Conservation (phyloP, 495 filamentous ascomycete genomes). For the Xylaria telfairii region DNA sequence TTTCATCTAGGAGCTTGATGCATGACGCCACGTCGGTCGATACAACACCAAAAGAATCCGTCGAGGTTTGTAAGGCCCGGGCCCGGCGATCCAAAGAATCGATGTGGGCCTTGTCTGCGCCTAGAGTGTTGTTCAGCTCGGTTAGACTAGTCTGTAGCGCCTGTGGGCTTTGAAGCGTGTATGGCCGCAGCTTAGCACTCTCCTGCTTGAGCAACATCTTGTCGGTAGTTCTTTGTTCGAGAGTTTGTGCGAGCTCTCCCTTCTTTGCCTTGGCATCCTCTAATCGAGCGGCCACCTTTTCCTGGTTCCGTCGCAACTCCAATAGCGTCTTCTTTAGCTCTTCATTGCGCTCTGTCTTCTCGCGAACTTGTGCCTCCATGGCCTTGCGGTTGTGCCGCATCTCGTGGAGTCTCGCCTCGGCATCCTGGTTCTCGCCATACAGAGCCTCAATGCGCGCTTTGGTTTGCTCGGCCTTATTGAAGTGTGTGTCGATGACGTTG, state of each 20-base stretch:
- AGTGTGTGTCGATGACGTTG: conserved; percentile 84
- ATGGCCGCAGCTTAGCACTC: conserved; percentile 84
- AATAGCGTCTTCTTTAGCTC: conserved; percentile 80
- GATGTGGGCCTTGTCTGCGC: conserved; percentile 78
- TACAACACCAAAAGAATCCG: conserved; percentile 86
- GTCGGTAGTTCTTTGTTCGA: conserved; percentile 81
- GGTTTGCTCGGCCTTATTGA: conserved; percentile 83
- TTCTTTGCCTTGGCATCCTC: conserved; percentile 79
- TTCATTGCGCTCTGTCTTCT: conserved; percentile 82
- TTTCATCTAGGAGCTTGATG: conserved; percentile 87
- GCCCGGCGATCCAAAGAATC: conserved; percentile 85
- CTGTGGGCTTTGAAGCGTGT: conserved; percentile 85
- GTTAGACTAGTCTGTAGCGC: conserved; percentile 81
- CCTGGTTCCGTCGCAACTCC: conserved; percentile 77
- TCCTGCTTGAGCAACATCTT: conserved; percentile 70
- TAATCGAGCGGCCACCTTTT: conserved; percentile 76
- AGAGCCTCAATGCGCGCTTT: conserved; percentile 88
- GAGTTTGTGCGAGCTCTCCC: conserved; percentile 66
- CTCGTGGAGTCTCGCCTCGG: conserved; percentile 78
- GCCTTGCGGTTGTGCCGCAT: conserved; percentile 77
- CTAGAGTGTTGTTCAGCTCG: conserved; percentile 78
- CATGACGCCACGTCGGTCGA: conserved; percentile 81
- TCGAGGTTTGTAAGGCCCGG: conserved; percentile 88
- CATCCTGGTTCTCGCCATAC: conserved; percentile 82
- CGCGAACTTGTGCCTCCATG: conserved; percentile 77